A percentile compares a stretch with the other conserved stretches of the same genome.
phyloP scores from a whole-genome alignment of 345 rosid species.

The Nasturtium officinale region DNA sequence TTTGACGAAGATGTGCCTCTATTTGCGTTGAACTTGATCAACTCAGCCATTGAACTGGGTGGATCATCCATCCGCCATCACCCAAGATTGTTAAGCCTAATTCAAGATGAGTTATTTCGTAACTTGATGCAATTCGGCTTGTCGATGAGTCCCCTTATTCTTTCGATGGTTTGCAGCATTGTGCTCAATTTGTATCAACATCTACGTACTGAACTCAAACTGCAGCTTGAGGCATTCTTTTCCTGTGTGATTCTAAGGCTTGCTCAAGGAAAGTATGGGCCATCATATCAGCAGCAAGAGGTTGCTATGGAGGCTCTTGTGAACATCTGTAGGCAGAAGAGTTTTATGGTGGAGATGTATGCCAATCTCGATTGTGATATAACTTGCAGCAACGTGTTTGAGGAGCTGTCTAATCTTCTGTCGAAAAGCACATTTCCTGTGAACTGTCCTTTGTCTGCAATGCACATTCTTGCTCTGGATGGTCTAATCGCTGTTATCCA shows the following conservation, averaged over 20 bases:
- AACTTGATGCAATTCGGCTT: conserved; percentile 94
- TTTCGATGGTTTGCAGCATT: conserved; percentile 94
- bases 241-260: conserved; percentile 95
- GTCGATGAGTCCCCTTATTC: conserved; percentile 94
- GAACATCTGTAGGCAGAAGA: conserved; percentile 96
- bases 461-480: conserved; percentile 98
- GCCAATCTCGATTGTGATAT: conserved; percentile 98
- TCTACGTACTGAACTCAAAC: conserved; percentile 78
- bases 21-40: conserved; percentile 91
- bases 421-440: conserved; percentile 99
- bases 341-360: conserved; percentile 99
- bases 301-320: conserved; percentile 99
- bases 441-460: conserved; percentile 91
- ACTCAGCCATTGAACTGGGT: conserved; percentile 91
- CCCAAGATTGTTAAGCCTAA: conserved; percentile 81
- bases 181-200: conserved; percentile 93
- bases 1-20: conserved; percentile 97
- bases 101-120: conserved; percentile 94
- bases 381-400: conserved; percentile 96
- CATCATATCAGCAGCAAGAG: conserved; percentile 98
- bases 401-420: conserved; percentile 90
- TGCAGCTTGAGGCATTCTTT: conserved; percentile 99
- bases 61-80: conserved; percentile 78
- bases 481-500: conserved; percentile 94
- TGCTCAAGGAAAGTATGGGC: conserved; percentile 94